phyloP scores from a whole-genome alignment of 179 eudicot species.

The Silene vulgaris region DNA sequence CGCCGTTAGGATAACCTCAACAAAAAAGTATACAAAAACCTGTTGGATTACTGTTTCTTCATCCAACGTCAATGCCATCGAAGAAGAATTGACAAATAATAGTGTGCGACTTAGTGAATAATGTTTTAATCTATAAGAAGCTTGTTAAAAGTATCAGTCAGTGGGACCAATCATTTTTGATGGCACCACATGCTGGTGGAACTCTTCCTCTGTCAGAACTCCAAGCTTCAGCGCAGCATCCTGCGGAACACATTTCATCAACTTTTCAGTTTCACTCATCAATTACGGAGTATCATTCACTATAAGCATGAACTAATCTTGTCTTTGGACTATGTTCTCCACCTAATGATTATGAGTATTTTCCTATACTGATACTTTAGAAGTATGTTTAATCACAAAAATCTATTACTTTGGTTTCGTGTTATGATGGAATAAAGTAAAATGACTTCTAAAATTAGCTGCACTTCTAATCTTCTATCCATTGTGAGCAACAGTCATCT shows the following conservation, averaged over 20 bases:
- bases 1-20: constrained; percentile 27
- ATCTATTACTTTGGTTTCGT: not conserved
- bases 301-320: not conserved
- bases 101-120: constrained; percentile 8
- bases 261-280: not conserved
- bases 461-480: too few relatives aligned
- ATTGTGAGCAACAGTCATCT: too few relatives aligned
- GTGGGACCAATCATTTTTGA: constrained; percentile 94
- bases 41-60: constrained; percentile 21
- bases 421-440: not conserved
- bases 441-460: not conserved
- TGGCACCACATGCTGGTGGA: constrained; percentile 72
- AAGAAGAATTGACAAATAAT: constrained; percentile 1
- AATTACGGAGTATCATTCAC: not conserved
- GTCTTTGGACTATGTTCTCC: not conserved
- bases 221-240: constrained; percentile 79
- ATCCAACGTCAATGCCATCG: constrained; percentile 14
- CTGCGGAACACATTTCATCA: constrained; percentile 37
- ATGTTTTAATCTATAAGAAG: constrained; percentile 9
- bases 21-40: constrained; percentile 15
- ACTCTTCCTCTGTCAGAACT: constrained; percentile 79
- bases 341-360: not conserved
- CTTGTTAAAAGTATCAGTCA: constrained; percentile 67
- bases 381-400: too few relatives aligned
- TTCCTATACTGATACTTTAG: too few relatives aligned